Base-by-base conservation (phyloP, 257 asterid species). In the Phtheirospermum japonicum region DNA sequence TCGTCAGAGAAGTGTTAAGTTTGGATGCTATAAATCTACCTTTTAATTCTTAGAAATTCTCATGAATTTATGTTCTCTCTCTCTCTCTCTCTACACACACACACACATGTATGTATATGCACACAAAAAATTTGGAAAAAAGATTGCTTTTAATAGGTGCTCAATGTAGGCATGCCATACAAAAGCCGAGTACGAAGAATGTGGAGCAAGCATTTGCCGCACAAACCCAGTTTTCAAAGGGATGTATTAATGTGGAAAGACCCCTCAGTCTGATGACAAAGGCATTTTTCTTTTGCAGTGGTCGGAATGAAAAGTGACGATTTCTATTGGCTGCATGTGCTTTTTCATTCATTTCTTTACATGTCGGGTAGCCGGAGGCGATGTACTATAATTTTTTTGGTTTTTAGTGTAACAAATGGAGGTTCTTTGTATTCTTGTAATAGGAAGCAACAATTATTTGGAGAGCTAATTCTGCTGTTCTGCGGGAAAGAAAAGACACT, bases 141-240 rank as follows among this genome's bases (percentile, higher is more conserved):
- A 49, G 28, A 61, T 45, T 54, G 17, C 53, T 17, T 32, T 67
- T 26, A 16, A 20, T 49, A 49, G 42, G n/a, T 26, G 45, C 59
- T 39, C 32, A 23, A 50, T 61, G 46, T 79, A 89, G 97, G 95
- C 97, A 68, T 93, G 97, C 78, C 99, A 93, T 75, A 89, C 97
- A 14, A 93, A 93, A 79, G 95, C 90, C n/a, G 95, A 93, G 77
- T 92, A 92, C 9, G 99, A 93, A 73, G 99, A 93, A 77, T 69
- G 48, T 71, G 97, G 99, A 56, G 97, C 97, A 40, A 93, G 93
- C 81, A 93, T 93, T 71, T 93, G 99, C 84, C 82, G 96, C 40
- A 85, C 97, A 8, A 93, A 87, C 71, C 99, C 97, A 56, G 85
- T 93, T 59, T 93, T 93, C 72, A 93, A 93, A 75, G 99, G 99